Conservation (phyloP, 257 asterid genomes). For the Schizonepeta tenuifolia region DNA sequence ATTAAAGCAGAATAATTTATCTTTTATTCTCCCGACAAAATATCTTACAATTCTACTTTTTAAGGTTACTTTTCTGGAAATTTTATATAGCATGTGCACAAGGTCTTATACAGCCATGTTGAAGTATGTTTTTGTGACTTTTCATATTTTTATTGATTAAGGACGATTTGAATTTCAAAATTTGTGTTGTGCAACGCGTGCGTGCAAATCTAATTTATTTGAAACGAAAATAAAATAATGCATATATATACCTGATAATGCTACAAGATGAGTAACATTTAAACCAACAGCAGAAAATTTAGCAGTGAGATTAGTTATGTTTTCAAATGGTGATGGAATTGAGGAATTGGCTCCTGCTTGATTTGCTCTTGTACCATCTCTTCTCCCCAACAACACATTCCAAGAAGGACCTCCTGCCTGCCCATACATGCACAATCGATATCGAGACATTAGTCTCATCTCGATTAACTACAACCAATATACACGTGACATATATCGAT, state of each 20-base stretch:
- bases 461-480: background rate
- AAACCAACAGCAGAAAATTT: conserved; percentile 65
- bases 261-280: conserved; percentile 52
- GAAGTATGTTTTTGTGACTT: too few relatives aligned
- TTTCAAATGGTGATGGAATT: conserved; percentile 59
- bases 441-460: background rate
- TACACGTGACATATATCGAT: background rate
- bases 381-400: conserved; percentile 64
- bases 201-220: too few relatives aligned
- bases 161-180: too few relatives aligned
- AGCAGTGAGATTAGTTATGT: conserved; percentile 50
- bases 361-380: conserved; percentile 64
- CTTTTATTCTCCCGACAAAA: too few relatives aligned
- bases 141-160: too few relatives aligned
- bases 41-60: too few relatives aligned
- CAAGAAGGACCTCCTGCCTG: conserved; percentile 79
- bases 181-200: too few relatives aligned
- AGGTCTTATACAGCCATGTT: too few relatives aligned
- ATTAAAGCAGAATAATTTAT: too few relatives aligned
- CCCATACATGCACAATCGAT: background rate
- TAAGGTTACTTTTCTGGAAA: too few relatives aligned
- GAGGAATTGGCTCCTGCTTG: conserved; percentile 59
- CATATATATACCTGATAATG: conserved; percentile 56
- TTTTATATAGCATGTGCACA: too few relatives aligned
- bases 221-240: too few relatives aligned